phyloP scores from a whole-genome alignment of 202 grass and related monocot genomes.

The Digitaria exilis region DNA sequence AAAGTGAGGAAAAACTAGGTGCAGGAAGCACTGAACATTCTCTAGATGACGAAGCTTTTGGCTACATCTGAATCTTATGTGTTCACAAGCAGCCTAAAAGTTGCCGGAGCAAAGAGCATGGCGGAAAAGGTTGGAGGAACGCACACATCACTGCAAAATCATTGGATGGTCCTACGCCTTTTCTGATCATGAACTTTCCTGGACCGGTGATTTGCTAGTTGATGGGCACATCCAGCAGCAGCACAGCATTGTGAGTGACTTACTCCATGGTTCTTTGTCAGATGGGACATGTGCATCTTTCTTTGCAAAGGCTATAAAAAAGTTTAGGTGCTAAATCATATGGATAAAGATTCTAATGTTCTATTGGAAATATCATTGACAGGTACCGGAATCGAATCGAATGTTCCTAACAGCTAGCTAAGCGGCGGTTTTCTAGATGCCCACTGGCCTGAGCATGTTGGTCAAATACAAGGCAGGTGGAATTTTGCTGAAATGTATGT shows the following conservation, averaged over 20 bases:
- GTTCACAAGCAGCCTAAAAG: not conserved
- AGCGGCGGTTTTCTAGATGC: not conserved
- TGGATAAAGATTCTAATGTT: constrained; percentile 5
- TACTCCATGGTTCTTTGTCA: constrained; percentile 10
- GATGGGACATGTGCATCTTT: constrained; percentile 2
- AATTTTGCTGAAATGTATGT: not conserved
- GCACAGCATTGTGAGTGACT: not conserved
- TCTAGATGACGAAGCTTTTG: not conserved
- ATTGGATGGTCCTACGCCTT: constrained; percentile 27
- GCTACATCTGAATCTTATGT: not conserved
- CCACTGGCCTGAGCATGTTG: not conserved
- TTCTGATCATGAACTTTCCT: not conserved
- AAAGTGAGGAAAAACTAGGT: not conserved
- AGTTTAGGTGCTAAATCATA: constrained; percentile 26
- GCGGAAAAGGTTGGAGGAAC: constrained; percentile 17
- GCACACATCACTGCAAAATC: constrained; percentile 22
- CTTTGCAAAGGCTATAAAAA: not conserved
- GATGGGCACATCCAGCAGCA: not conserved
- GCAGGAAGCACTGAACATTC: not conserved
- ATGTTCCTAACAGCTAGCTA: constrained; percentile 10
- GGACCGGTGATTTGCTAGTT: not conserved
- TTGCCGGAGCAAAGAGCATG: not conserved
- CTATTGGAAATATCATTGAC: not conserved
- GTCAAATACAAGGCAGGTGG: not conserved
- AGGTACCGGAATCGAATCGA: not conserved